These are phyloP conservation scores for Penicillium paxilli DNA, from an alignment of 495 filamentous ascomycete species.

Conservation along the genomic window DNA sequence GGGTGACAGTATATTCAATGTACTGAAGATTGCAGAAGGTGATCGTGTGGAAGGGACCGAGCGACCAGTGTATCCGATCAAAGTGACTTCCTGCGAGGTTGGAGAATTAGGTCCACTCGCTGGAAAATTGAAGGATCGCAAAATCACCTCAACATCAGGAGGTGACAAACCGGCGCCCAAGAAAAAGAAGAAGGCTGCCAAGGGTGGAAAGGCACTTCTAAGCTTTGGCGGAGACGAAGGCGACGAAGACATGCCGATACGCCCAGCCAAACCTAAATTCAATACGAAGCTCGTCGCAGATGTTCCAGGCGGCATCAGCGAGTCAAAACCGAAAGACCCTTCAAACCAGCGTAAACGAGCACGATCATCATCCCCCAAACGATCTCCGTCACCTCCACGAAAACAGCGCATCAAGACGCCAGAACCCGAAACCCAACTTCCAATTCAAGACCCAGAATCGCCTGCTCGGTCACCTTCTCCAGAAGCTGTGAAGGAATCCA, in stretches of 20 bases:
- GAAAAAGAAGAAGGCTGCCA: constrained; percentile 78
- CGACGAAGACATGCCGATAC: constrained; percentile 55
- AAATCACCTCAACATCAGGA: constrained; percentile 36
- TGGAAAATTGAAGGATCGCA: constrained; percentile 78
- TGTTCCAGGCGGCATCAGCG: constrained; percentile 25
- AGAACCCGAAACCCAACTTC: constrained; percentile 26
- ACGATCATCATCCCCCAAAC: constrained; percentile 9
- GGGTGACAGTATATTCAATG: constrained; percentile 92
- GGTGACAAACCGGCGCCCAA: constrained; percentile 45
- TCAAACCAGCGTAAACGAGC: constrained; percentile 14
- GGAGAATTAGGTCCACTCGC: constrained; percentile 79
- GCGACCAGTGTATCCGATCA: constrained; percentile 82
- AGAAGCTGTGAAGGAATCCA: constrained; percentile 54
- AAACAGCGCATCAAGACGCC: constrained; percentile 22
- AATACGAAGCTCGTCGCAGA: constrained; percentile 77
- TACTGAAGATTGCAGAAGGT: constrained; percentile 86
- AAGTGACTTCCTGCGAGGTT: constrained; percentile 76
- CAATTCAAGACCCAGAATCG: constrained; percentile 49
- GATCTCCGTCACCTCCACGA: constrained; percentile 23
- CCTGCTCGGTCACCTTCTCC: constrained; percentile 47
- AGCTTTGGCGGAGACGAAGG: constrained; percentile 90
- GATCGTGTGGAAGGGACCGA: constrained; percentile 82
- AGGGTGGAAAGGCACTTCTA: constrained; percentile 74
- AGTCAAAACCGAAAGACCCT: constrained; percentile 4
- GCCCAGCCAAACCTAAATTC: constrained; percentile 84